A percentile compares a stretch with the other conserved stretches of the same genome.
Conservation (phyloP, 2,329 filamentous ascomycete genomes). For the Fusarium oxysporum region DNA sequence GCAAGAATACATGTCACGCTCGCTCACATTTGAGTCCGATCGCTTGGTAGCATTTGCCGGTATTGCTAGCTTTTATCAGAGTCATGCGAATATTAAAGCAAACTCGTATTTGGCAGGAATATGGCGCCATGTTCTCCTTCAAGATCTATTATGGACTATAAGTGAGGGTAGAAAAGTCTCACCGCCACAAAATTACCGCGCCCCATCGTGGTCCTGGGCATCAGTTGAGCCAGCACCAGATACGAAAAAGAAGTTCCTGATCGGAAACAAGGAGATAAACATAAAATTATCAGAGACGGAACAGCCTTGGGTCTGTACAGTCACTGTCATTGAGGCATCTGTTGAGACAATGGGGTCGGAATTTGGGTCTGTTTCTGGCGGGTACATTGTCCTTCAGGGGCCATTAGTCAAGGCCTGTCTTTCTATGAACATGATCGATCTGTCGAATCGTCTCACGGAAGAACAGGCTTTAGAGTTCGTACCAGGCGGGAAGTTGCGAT, state of each 20-base stretch:
- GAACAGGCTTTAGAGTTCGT: constrained; percentile 33
- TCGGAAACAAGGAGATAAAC: constrained; percentile 13
- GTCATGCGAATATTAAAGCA: constrained; percentile 2
- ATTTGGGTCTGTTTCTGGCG: constrained; percentile 20
- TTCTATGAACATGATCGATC: constrained; percentile 15
- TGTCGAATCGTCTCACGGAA: constrained; percentile 17
- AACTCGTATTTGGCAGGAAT: constrained; percentile 29
- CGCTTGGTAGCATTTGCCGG: constrained; percentile 32
- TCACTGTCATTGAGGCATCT: constrained; percentile 13
- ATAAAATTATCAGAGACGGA: not conserved
- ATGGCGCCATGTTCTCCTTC: constrained; percentile 27
- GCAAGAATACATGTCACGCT: constrained; percentile 29
- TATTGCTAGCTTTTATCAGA: constrained; percentile 26
- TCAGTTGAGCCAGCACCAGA: constrained; percentile 25
- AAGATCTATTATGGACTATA: constrained; percentile 23
- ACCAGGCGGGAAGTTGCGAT: constrained; percentile 27
- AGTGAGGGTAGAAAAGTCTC: constrained; percentile 31
- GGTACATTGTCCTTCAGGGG: constrained; percentile 20
- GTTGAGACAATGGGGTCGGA: constrained; percentile 16
- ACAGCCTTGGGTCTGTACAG: constrained; percentile 12
- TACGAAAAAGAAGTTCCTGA: constrained; percentile 1
- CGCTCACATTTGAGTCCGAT: constrained; percentile 34
- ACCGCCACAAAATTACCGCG: constrained; percentile 31
- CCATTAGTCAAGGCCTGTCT: constrained; percentile 32
- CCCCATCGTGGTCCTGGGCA: constrained; percentile 37